These are phyloP conservation scores for Barnettozyma pratensis DNA, from an alignment of 805 yeast species.

Conservation along the genomic window DNA sequence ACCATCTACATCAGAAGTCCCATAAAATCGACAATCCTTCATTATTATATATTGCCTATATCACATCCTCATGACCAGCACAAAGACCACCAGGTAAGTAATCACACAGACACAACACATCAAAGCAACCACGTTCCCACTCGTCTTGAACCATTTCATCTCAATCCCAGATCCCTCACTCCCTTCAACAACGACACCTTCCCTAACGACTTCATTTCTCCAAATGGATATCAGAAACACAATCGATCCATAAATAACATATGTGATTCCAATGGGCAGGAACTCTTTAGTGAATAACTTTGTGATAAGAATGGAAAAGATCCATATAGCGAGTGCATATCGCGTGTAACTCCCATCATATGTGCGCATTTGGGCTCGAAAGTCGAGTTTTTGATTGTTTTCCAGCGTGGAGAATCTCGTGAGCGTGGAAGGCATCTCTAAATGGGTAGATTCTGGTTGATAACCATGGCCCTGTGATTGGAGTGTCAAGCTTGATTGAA, in stretches of 20 bases:
- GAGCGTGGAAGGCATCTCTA: neutral
- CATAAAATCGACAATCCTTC: no score
- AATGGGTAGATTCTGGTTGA: no score
- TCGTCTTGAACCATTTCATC: conserved; percentile 46
- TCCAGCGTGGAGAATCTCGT: neutral
- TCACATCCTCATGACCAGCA: conserved; percentile 41
- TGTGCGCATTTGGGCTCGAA: conserved; percentile 66
- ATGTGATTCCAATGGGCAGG: conserved; percentile 60
- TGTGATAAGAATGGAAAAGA: conserved; percentile 57
- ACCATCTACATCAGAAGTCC: no score
- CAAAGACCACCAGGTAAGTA: conserved; percentile 47
- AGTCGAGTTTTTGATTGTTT: neutral
- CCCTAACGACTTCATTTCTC: conserved; percentile 10
- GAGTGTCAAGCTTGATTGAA: no score
- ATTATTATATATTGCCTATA: no score
- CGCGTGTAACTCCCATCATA: conserved; percentile 81
- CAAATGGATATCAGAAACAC: conserved; percentile 35
- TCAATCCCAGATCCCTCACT: conserved; percentile 32
- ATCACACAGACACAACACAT: conserved; percentile 44
- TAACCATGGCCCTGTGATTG: no score
- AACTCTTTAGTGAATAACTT: conserved; percentile 62
- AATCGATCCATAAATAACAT: conserved; percentile 53
- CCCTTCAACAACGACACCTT: conserved; percentile 7
- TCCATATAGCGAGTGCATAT: conserved; percentile 62
- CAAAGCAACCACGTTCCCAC: conserved; percentile 56